These are phyloP conservation scores for Lipomyces lipofer DNA, from an alignment of 805 yeast species.

Conservation along the genomic window DNA sequence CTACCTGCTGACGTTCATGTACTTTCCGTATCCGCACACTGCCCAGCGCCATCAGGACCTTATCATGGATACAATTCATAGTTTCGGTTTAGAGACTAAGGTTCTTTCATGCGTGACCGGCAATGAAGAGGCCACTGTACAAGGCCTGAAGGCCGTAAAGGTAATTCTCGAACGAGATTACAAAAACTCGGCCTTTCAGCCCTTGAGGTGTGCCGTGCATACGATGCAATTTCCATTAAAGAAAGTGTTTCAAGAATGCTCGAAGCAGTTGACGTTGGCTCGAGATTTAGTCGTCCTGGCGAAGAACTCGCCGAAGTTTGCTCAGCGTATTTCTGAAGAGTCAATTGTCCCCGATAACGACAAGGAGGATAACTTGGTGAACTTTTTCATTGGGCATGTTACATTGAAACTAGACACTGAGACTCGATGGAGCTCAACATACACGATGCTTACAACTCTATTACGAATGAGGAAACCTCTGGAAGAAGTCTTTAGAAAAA, in stretches of 20 bases:
- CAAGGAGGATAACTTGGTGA: not conserved
- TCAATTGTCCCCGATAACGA: too few species aligned
- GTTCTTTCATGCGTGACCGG: too few species aligned
- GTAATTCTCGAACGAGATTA: not conserved
- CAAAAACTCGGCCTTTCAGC: not conserved
- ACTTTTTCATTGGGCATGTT: not conserved
- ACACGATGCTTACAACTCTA: not conserved
- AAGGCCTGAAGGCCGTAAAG: not conserved
- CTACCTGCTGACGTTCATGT: not conserved
- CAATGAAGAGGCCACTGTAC: not conserved
- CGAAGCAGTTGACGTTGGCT: not conserved
- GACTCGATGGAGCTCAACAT: conserved; percentile 1
- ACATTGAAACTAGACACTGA: not conserved
- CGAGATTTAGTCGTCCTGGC: not conserved
- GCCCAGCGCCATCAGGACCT: not conserved
- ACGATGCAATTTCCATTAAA: not conserved
- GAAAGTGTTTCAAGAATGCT: not conserved
- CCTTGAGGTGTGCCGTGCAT: not conserved
- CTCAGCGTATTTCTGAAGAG: not conserved
- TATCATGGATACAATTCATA: not conserved
- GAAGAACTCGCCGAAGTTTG: not conserved
- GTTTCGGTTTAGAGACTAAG: not conserved
- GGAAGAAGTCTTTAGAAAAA: not conserved
- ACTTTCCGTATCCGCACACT: not conserved
- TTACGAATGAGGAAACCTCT: not conserved